These are phyloP conservation scores for Podospora sp. DNA, from an alignment of 495 filamentous ascomycete species.

Conservation along the genomic window DNA sequence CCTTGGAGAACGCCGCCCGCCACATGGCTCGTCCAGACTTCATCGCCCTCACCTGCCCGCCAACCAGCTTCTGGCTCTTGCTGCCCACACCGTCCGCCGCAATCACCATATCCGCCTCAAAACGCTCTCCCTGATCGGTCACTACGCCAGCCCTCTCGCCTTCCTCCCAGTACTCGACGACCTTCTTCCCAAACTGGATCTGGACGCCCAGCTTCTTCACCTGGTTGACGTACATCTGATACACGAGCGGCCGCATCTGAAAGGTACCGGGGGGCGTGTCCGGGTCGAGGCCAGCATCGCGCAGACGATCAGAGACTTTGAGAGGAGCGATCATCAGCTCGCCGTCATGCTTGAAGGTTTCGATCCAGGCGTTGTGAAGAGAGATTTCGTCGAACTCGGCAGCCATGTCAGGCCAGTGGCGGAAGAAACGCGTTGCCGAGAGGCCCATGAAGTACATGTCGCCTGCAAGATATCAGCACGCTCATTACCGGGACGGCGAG, in stretches of 20 bases:
- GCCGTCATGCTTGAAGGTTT: slow-evolving; percentile 57
- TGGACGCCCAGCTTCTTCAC: slow-evolving; percentile 51
- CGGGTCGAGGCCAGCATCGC: slow-evolving; percentile 39
- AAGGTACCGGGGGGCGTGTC: slow-evolving; percentile 45
- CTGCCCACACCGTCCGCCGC: slow-evolving; percentile 63
- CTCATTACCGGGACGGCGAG: no score
- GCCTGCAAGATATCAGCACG: slow-evolving; percentile 21
- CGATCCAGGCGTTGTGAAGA: slow-evolving; percentile 52
- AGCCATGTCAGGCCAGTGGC: slow-evolving; percentile 59
- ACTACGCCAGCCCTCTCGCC: slow-evolving; percentile 46
- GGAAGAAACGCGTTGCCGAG: slow-evolving; percentile 52
- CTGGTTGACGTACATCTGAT: slow-evolving; percentile 58
- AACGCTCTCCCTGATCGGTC: slow-evolving; percentile 51
- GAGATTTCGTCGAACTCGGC: slow-evolving; percentile 51
- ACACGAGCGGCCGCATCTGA: slow-evolving; percentile 55
- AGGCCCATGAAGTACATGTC: slow-evolving; percentile 60
- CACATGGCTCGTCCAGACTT: slow-evolving; percentile 56
- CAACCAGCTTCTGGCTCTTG: slow-evolving; percentile 52
- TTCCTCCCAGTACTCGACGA: slow-evolving; percentile 56
- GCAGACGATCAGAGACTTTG: slow-evolving; percentile 46
- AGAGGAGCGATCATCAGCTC: slow-evolving; percentile 44
- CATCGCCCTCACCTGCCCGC: slow-evolving; percentile 52
- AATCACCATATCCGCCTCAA: slow-evolving; percentile 59
- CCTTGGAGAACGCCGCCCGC: slow-evolving; percentile 49
- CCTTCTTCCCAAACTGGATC: slow-evolving; percentile 56